Base-by-base conservation (phyloP, 192 early-diverging fungal genomes). In the Haplosporangium gracile region DNA sequence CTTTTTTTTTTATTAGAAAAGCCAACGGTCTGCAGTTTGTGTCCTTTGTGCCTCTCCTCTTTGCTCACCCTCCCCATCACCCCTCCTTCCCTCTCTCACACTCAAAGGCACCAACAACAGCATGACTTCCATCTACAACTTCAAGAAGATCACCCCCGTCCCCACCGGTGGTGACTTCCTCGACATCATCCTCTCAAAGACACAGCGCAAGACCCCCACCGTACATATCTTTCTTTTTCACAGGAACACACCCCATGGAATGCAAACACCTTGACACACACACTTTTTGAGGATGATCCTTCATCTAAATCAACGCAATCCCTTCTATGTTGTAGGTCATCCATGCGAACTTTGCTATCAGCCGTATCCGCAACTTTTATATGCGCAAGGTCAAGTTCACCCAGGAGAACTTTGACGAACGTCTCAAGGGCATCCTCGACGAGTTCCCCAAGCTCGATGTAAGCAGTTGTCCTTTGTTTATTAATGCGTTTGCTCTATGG, bases 361-460 rank as follows among this genome's bases (percentile, higher is more conserved):
- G 95, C 34, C 92, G 99, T 80, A 99, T 99, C 82, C 89, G 98
- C 68, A 95, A 97, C 85, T 99, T 99, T 88, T 99, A 99, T 87
- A 99, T 99, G 97, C 95, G 98, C 84, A 99, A 99, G 88, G 98
- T 99, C 89, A 98, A 98, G 94, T 99, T 98, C 89, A 97, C 98
- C 29, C 98, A 99, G 90, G 96, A 96, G 75, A 89, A 90, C 75
- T 99, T 99, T 85, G 98, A 99, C 75, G 99, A 99, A 86, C 98
- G 98, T 90, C 92, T 99, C 78, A 94, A 95, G 78, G 91, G 93
- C 75, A 98, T 99, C 75, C 91, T 99, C 32, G 93, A 93, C 36
- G 98, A 99, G 86, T 99, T 99, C 83, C 99, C 99, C 7, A 98
- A 99, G 85, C 93, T 99, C 43, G 99, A 99, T 90, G 96, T 97